Conservation (phyloP, 2,329 filamentous ascomycete genomes). For the Aspergillus spinulosporus region DNA sequence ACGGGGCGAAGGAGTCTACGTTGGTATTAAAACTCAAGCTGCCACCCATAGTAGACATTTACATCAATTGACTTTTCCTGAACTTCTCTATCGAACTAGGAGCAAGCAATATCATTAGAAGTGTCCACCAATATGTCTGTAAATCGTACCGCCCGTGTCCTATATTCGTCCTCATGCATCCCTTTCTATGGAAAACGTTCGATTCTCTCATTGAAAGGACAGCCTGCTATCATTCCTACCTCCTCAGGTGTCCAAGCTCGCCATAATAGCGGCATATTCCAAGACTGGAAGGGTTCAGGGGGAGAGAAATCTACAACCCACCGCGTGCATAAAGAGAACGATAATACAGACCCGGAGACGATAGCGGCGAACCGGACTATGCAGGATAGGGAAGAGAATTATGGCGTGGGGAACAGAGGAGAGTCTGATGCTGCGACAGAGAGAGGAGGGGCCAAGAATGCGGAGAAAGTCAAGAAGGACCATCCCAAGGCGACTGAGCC, state of each 20-base stretch:
- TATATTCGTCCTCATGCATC: constrained; percentile 17
- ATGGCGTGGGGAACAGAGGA: constrained; percentile 8
- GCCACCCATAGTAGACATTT: background rate
- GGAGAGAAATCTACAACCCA: constrained; percentile 36
- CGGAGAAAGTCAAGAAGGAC: constrained; percentile 48
- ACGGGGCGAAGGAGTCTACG: background rate
- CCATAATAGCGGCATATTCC: constrained; percentile 24
- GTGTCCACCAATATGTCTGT: constrained; percentile 14
- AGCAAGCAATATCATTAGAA: background rate
- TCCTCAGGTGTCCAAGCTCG: constrained; percentile 17
- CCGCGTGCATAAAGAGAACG: constrained; percentile 29
- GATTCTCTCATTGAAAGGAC: constrained; percentile 22
- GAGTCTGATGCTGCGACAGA: constrained; percentile 33
- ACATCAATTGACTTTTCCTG: background rate
- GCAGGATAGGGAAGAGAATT: constrained; percentile 32
- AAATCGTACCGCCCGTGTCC: constrained; percentile 8
- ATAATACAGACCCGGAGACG: constrained; percentile 37
- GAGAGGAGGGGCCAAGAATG: constrained; percentile 38
- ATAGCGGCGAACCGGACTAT: constrained; percentile 30
- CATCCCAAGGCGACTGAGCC: constrained; percentile 49
- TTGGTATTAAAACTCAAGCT: background rate
- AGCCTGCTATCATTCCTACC: constrained; percentile 16
- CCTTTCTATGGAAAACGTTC: constrained; percentile 17
- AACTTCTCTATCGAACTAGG: background rate
- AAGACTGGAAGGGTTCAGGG: constrained; percentile 38